phyloP scores from a whole-genome alignment of 2,329 filamentous ascomycete genomes.

The Chaetothyriales sp. region DNA sequence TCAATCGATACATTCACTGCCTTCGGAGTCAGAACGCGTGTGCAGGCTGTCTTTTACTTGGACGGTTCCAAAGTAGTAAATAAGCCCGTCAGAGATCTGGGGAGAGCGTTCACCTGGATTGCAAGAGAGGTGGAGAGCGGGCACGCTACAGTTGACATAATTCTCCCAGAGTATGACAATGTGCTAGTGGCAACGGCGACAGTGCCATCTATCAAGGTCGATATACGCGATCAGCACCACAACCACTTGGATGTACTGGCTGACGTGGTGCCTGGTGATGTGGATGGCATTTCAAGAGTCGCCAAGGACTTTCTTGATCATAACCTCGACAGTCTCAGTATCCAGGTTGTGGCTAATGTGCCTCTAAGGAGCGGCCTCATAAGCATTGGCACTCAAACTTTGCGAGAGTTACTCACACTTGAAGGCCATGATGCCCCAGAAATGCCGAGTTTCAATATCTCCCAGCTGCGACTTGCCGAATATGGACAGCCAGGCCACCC shows the following conservation, averaged over 20 bases:
- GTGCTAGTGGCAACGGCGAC: constrained; percentile 62
- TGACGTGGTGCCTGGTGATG: constrained; percentile 60
- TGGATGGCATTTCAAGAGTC: constrained; percentile 62
- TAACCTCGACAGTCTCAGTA: constrained; percentile 53
- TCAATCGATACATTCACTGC: constrained; percentile 75
- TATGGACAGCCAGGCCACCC: constrained; percentile 40
- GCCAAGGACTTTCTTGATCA: constrained; percentile 83
- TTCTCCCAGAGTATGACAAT: constrained; percentile 69
- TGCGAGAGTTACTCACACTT: constrained; percentile 47
- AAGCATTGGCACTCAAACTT: constrained; percentile 59
- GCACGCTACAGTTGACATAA: constrained; percentile 59
- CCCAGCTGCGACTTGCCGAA: constrained; percentile 66
- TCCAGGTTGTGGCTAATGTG: constrained; percentile 62
- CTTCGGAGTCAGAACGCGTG: constrained; percentile 61
- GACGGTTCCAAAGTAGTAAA: constrained; percentile 65
- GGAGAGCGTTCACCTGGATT: constrained; percentile 66
- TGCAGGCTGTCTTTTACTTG: constrained; percentile 70
- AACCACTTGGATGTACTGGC: constrained; percentile 69
- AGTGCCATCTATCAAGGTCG: constrained; percentile 61
- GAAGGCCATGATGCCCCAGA: constrained; percentile 52
- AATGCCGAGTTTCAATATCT: constrained; percentile 71
- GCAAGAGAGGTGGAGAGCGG: constrained; percentile 62
- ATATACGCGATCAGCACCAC: constrained; percentile 61
- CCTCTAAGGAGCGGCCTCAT: constrained; percentile 67
- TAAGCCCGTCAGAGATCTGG: constrained; percentile 58